Conservation (phyloP, 1,284 basidiomycete species). For the Sphagnurus paluster region DNA sequence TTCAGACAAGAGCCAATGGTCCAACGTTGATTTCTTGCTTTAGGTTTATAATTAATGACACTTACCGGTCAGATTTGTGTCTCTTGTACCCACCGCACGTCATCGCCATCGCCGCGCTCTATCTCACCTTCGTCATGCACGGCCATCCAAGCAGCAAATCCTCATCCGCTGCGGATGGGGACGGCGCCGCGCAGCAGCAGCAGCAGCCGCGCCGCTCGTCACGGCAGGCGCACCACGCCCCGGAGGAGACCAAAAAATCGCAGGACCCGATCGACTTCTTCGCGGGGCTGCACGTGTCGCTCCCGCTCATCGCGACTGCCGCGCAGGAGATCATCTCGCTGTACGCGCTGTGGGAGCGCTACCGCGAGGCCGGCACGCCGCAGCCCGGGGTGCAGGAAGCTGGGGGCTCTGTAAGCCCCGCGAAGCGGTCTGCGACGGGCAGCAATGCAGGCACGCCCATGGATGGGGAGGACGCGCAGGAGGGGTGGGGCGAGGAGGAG, state of each 20-base stretch:
- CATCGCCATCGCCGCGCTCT: constrained; percentile 89
- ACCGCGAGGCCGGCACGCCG: constrained; percentile 58
- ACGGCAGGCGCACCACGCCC: constrained; percentile 32
- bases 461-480: constrained; percentile 18
- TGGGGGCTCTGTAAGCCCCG: constrained; percentile 23
- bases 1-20: neutral
- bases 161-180: constrained; percentile 28
- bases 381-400: constrained; percentile 26
- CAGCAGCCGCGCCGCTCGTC: constrained; percentile 55
- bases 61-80: constrained; percentile 88
- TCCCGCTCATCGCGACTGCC: constrained; percentile 82
- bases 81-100: constrained; percentile 93
- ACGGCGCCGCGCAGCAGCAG: constrained; percentile 12
- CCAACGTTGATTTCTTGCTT: too few species aligned
- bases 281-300: constrained; percentile 82
- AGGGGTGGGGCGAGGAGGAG: constrained; percentile 25
- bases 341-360: constrained; percentile 87
- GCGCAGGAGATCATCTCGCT: constrained; percentile 88
- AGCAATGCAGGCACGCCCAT: constrained; percentile 21
- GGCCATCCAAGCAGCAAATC: constrained; percentile 47
- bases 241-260: constrained; percentile 37
- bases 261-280: constrained; percentile 83
- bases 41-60: constrained; percentile 97
- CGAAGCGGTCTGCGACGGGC: constrained; percentile 23
- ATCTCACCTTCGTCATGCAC: constrained; percentile 78